Conservation (phyloP, 1,139 yeast genomes). For the Kodamaea alishanica region DNA sequence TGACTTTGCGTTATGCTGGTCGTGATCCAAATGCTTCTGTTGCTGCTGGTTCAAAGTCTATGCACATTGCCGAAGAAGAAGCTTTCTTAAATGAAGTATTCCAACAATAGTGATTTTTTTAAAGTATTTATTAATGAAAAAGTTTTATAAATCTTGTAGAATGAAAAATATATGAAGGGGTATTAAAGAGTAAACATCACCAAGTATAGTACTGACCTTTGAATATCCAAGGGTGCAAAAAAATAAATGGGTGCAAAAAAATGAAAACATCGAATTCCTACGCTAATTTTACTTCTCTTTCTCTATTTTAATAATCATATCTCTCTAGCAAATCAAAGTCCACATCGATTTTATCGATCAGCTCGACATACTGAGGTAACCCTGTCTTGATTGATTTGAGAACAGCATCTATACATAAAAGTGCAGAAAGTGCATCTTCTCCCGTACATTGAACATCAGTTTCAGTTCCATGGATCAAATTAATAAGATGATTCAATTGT, state of each 20-base stretch:
- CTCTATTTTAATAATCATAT: slow-evolving; percentile 6
- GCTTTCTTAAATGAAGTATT: slow-evolving; percentile 80
- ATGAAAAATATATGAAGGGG: too few species aligned
- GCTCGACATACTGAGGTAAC: slow-evolving; percentile 30
- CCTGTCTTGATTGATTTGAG: slow-evolving; percentile 34
- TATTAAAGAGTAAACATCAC: too few species aligned
- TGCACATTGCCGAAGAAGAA: slow-evolving; percentile 87
- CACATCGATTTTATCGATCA: slow-evolving; percentile 20
- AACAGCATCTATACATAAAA: slow-evolving; percentile 41
- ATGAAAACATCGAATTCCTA: not conserved
- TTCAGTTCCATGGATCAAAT: slow-evolving; percentile 33
- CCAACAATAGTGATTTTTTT: slow-evolving; percentile 19
- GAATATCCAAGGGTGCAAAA: too few species aligned
- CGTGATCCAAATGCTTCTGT: slow-evolving; percentile 98
- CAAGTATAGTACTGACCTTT: too few species aligned
- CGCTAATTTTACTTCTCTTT: not conserved
- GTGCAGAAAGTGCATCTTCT: slow-evolving; percentile 39
- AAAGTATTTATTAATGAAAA: slow-evolving; percentile 7
- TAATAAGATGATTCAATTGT: slow-evolving; percentile 38
- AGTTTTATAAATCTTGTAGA: not conserved
- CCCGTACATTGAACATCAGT: slow-evolving; percentile 34
- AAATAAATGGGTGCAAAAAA: too few species aligned
- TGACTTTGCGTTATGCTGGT: slow-evolving; percentile 80
- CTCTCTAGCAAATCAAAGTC: slow-evolving; percentile 12
- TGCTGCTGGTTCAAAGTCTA: slow-evolving; percentile 94